Percentiles rank a stretch among this genome's conserved stretches.
phyloP scores from a whole-genome alignment of 768 basidiomycete species.

The Rhodotorula diobovata region DNA sequence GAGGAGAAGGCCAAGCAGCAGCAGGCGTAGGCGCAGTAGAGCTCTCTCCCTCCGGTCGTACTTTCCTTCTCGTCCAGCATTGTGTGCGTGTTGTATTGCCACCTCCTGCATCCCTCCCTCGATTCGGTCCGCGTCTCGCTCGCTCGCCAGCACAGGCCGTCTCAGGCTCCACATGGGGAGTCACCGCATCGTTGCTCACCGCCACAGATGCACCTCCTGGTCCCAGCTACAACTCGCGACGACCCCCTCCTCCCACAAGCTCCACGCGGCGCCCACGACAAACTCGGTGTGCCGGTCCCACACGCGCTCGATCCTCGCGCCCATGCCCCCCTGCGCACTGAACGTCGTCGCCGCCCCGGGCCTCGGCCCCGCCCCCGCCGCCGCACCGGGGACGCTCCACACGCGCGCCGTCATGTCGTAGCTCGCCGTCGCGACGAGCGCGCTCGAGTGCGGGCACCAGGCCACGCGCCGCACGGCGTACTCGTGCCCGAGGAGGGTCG shows the following conservation, averaged over 20 bases:
- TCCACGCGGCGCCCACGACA: slow-evolving; percentile 86
- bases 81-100: no score
- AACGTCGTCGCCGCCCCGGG: slow-evolving; percentile 13
- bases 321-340: slow-evolving; percentile 51
- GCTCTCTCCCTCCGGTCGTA: background rate
- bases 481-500: slow-evolving; percentile 72
- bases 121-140: no score
- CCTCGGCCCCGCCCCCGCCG: background rate
- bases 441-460: slow-evolving; percentile 54
- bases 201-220: slow-evolving; percentile 69
- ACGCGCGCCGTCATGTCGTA: slow-evolving; percentile 96
- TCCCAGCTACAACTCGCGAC: slow-evolving; percentile 93
- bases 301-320: slow-evolving; percentile 58
- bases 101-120: no score
- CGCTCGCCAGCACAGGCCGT: no score
- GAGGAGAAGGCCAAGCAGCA: slow-evolving; percentile 11
- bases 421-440: slow-evolving; percentile 55
- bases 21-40: no score
- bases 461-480: slow-evolving; percentile 84
- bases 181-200: no score
- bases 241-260: slow-evolving; percentile 79
- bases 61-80: background rate
- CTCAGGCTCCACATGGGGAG: no score
- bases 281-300: slow-evolving; percentile 92
- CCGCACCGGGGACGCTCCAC: slow-evolving; percentile 54